Base-by-base conservation (phyloP, 2,329 filamentous ascomycete species). In the Colletotrichum destructivum region DNA sequence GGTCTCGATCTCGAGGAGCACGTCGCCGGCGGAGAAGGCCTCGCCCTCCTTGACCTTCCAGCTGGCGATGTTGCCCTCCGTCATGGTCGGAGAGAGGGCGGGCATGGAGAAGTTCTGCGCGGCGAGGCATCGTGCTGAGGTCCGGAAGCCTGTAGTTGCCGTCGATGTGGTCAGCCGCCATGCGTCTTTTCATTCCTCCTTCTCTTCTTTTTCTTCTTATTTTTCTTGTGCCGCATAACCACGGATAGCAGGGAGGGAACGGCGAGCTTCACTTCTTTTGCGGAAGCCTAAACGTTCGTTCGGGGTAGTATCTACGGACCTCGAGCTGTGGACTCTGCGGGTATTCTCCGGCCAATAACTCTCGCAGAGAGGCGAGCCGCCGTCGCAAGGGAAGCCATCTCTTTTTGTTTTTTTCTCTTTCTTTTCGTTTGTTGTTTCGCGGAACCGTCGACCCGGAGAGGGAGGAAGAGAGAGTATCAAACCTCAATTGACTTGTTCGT, bases 21-120 rank as follows among this genome's bases (percentile, higher is more conserved):
- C 94, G 81, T 97, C 94, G 76, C 94, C 94, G 69, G 94, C 93
- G 61, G 89, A 87, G 82, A 94, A 97, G 62, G 90, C 88, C 76
- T 96, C 93, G 80, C 94, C 94, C 85, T 97, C 94, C 83, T 96
- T 96, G 78, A 97, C 88, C 82, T 91, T 93, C 94, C 94, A 97
- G 73, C 84, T 89, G 59, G 93, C 89, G 78, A 97, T 97, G 83
- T 94, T 96, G 73, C 94, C 94, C 83, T 97, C 94, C 74, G 94
- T 97, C 94, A 97, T 97, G 69, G 94, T 97, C 67, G 94, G 94
- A 73, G 94, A 97, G 74, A 97, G 88, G 51, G 94, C 94, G 35
- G 94, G 94, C 95, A 97, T 97, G 66, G 91, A 93, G 84, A 97
- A 95, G 83, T 95, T 96, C 75, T 95, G 92, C 31, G 94, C 94